These are phyloP conservation scores for Diddensiella santjacobensis DNA, from an alignment of 805 yeast species.

Conservation along the genomic window DNA sequence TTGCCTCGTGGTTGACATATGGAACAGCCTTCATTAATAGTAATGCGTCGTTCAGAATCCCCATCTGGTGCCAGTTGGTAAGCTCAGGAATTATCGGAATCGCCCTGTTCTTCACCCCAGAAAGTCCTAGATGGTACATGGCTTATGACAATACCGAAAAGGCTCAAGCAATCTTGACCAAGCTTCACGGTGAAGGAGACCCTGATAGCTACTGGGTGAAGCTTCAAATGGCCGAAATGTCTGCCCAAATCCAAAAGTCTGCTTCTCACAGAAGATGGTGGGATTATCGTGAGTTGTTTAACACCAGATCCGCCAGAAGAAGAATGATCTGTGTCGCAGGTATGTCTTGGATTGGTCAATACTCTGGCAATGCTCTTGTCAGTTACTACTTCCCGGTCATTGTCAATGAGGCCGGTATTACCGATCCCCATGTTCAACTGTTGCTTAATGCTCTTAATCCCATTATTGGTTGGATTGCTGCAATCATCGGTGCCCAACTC, in stretches of 20 bases:
- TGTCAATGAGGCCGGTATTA: slow-evolving; percentile 11
- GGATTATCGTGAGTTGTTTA: slow-evolving; percentile 11
- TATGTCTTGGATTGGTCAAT: slow-evolving; percentile 13
- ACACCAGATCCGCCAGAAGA: slow-evolving; percentile 12
- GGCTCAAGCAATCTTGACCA: slow-evolving; percentile 35
- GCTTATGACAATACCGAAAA: slow-evolving; percentile 49
- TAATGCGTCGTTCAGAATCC: slow-evolving; percentile 7
- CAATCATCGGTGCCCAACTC: slow-evolving; percentile 21
- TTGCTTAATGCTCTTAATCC: slow-evolving; percentile 11
- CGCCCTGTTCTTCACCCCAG: slow-evolving; percentile 38
- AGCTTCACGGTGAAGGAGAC: slow-evolving; percentile 30
- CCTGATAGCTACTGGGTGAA: slow-evolving; percentile 9
- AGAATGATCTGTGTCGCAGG: slow-evolving; percentile 14
- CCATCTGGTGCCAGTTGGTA: slow-evolving; percentile 16
- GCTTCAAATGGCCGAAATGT: slow-evolving; percentile 29
- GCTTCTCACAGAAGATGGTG: slow-evolving; percentile 8
- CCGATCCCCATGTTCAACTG: slow-evolving; percentile 5
- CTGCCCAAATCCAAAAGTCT: slow-evolving; percentile 4
- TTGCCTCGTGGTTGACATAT: slow-evolving; percentile 12
- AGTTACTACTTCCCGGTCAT: slow-evolving; percentile 16
- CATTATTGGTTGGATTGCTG: slow-evolving; percentile 12
- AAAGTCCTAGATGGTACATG: slow-evolving; percentile 43
- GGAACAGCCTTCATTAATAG: slow-evolving; percentile 8
- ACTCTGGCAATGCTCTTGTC: slow-evolving; percentile 14
- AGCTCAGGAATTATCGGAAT: slow-evolving; percentile 22